These are phyloP conservation scores for Polygonum aviculare DNA, from an alignment of 148 eudicot species.

Conservation along the genomic window DNA sequence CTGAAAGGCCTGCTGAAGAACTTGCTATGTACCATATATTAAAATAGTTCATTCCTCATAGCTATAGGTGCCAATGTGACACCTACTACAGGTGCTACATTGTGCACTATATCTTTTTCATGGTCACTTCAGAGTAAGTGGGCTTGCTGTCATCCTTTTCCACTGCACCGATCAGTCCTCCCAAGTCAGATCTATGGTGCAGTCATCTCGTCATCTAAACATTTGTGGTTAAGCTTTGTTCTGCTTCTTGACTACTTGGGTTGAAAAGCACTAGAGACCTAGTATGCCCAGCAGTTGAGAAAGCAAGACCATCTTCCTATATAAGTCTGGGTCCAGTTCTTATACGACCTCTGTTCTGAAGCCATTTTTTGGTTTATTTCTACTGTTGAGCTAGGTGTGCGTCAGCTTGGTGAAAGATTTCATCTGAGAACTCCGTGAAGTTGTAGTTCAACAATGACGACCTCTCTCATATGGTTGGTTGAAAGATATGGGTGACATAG, in stretches of 20 bases:
- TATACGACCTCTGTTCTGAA: constrained; percentile 15
- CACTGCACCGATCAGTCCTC: constrained; percentile 6
- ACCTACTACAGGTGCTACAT: constrained; percentile 18
- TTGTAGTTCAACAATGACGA: constrained; percentile 7
- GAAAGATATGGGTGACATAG: not conserved
- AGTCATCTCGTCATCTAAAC: constrained; percentile 10
- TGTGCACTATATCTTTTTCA: constrained; percentile 13
- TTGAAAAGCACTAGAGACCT: constrained; percentile 6
- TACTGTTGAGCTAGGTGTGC: constrained; percentile 22
- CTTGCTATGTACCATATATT: constrained; percentile 14
- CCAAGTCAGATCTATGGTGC: not conserved
- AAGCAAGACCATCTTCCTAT: constrained; percentile 10
- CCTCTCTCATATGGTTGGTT: constrained; percentile 1
- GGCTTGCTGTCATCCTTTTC: constrained; percentile 12
- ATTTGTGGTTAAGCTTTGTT: not conserved
- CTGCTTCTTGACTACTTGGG: constrained; percentile 28
- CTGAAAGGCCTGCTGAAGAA: constrained; percentile 30
- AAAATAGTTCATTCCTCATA: not conserved
- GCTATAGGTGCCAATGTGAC: constrained; percentile 15
- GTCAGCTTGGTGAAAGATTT: constrained; percentile 14
- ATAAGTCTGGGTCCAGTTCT: constrained; percentile 12
- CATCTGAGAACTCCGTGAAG: constrained; percentile 17
- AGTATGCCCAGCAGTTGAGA: constrained; percentile 21
- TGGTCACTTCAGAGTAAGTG: constrained; percentile 21
- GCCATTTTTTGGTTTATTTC: constrained; percentile 13